Conservation (phyloP, 2,329 filamentous ascomycete genomes). For the Trichoderma simmonsii region DNA sequence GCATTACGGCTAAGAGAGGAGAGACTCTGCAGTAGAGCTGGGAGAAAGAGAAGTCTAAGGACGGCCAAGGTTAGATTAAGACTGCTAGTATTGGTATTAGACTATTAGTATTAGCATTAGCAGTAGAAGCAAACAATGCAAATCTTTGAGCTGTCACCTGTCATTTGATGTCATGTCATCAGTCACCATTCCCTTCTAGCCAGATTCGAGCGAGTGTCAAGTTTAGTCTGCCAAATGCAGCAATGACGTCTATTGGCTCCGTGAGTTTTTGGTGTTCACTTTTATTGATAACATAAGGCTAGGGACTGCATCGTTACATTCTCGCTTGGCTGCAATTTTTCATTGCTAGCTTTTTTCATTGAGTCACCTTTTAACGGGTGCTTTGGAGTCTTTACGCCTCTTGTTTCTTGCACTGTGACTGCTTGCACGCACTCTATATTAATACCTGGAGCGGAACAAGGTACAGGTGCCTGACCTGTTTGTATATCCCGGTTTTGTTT, state of each 20-base stretch:
- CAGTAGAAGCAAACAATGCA: background rate
- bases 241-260: background rate
- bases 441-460: no score
- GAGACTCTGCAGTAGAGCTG: background rate
- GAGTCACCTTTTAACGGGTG: background rate
- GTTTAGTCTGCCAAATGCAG: background rate
- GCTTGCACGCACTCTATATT: no score
- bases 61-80: background rate
- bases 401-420: background rate
- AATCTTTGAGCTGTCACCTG: background rate
- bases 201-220: background rate
- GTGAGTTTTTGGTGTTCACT: background rate
- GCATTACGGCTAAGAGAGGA: background rate
- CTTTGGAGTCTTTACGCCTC: background rate
- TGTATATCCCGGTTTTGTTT: background rate
- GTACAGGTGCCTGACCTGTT: background rate
- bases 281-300: background rate
- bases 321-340: background rate
- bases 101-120: background rate
- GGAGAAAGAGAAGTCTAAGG: background rate
- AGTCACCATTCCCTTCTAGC: background rate
- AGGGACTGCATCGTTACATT: background rate
- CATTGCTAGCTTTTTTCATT: background rate
- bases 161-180: background rate
- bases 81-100: background rate